Evolutionary conservation across 129 eudicot species (phyloP), one percentile per base, ranked within the genome.

Genomic region (Pittosporum tobira): DNA sequence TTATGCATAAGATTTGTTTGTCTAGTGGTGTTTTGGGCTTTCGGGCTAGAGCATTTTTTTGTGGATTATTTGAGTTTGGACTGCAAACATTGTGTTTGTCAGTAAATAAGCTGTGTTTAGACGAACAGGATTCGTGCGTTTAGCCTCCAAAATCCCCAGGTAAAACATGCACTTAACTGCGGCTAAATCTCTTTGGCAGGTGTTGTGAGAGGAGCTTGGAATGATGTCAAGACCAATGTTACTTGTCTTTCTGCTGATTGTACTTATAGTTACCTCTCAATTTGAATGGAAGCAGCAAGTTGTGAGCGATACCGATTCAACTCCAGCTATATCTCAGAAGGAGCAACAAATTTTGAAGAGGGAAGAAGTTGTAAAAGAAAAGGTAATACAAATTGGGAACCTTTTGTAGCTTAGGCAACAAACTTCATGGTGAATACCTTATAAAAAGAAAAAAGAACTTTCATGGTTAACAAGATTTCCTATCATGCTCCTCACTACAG

Each of bases 191-290:
- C 22, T 60, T 25, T 11, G 31, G 46, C 63, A 76, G 81, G 78
- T 60, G 42, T 57, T 27, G 64, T 21, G 30, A 52, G 50, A 49
- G 77, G 64, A 57, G 59, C 36, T 73, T 51, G 75, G 47, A 60
- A 80, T 26, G n/a, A 81, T 81, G 88, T 73, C 88, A 59, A 74
- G 81, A 56, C 71, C 81, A 18, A 70, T 81, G 81, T 56, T 81
- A 57, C 78, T 81, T 34, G 78, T 73, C 27, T 63, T 68, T 53
- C 64, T 81, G 78, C 57, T 81, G 59, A 21, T 81, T 45, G 37
- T 81, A 48, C 61, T 81, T 36, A 68, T 81, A 60, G 71, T 81
- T 22, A 81, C 84, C 5, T 77, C 88, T 14, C 88, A 81, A 59
- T 77, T 77, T 46, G 88, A 81, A 26, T 81, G 88, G 88, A 77